Percentiles rank a stretch among this genome's conserved stretches.
Evolutionary conservation across 1,284 basidiomycete genomes (phyloP).

Genomic region (Apiotrichum brassicae): DNA sequence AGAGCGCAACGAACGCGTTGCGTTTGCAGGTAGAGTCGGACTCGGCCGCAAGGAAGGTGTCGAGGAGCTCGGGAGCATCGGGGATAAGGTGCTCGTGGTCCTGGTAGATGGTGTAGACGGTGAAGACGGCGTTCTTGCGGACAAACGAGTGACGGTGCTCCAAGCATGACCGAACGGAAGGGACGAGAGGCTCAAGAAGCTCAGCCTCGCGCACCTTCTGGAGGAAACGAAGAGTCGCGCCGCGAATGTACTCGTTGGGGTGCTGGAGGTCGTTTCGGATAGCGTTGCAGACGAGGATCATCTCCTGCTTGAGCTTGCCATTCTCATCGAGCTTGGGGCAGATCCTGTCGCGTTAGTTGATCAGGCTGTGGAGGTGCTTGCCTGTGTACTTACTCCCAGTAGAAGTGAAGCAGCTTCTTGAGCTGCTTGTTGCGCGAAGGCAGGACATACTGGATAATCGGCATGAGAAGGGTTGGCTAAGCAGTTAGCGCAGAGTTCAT

Average conservation of each 20-base stretch:
- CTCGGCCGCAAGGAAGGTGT: conserved; percentile 95
- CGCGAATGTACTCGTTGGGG: conserved; percentile 98
- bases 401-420: conserved; percentile 98
- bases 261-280: conserved; percentile 99
- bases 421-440: conserved; percentile 93
- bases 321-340: conserved; percentile 97
- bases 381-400: conserved; percentile 79
- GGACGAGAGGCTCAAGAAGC: conserved; percentile 91
- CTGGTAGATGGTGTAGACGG: conserved; percentile 88
- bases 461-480: conserved; percentile 88
- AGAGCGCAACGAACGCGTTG: conserved; percentile 93
- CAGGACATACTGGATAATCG: conserved; percentile 95
- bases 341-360: conserved; percentile 49
- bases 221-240: conserved; percentile 90
- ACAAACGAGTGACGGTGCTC: conserved; percentile 99
- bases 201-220: conserved; percentile 94
- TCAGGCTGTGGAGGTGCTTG: not conserved
- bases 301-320: conserved; percentile 98
- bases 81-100: conserved; percentile 92
- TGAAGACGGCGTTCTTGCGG: conserved; percentile 97
- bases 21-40: conserved; percentile 95
- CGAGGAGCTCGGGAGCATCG: conserved; percentile 92
- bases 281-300: conserved; percentile 98
- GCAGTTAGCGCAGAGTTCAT: not conserved
- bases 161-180: conserved; percentile 85